Conservation (phyloP, 2,329 filamentous ascomycete species). For the Beauveria australis region DNA sequence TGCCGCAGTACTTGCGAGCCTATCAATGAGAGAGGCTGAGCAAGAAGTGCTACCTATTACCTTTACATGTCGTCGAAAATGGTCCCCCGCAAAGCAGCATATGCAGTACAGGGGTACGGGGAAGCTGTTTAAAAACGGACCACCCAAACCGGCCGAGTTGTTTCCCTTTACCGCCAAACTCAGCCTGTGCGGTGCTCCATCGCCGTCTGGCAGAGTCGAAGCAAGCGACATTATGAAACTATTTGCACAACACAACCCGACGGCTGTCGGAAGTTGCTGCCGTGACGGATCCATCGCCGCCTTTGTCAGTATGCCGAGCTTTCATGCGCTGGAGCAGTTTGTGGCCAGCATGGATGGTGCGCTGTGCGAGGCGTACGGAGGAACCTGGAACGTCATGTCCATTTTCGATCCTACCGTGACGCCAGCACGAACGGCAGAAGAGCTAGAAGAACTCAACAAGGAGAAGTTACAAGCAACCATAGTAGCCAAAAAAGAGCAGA, state of each 20-base stretch:
- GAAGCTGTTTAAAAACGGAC: not conserved
- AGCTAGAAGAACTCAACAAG: not conserved
- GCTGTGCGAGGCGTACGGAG: not conserved
- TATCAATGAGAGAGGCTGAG: not conserved
- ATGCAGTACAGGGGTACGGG: not conserved
- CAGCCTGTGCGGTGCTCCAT: not conserved
- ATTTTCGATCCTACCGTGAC: slow-evolving; percentile 1
- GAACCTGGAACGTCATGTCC: not conserved
- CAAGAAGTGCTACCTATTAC: not conserved
- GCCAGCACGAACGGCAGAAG: not conserved
- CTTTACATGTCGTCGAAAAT: not conserved
- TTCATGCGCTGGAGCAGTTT: not conserved
- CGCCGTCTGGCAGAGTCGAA: not conserved
- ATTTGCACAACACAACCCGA: not conserved
- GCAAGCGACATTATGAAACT: not conserved
- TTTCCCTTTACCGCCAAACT: slow-evolving; percentile 1
- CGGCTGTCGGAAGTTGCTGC: not conserved
- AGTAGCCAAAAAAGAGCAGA: not conserved
- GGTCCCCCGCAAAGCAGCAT: not conserved
- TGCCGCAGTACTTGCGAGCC: not conserved
- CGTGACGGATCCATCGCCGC: not conserved
- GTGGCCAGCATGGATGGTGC: not conserved
- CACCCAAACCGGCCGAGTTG: not conserved
- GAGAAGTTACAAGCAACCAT: not conserved
- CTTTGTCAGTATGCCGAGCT: not conserved